A percentile compares a stretch with the other conserved stretches of the same genome.
These are phyloP conservation scores for Comarum palustre DNA, from an alignment of 306 rosid species.

Conservation along the genomic window DNA sequence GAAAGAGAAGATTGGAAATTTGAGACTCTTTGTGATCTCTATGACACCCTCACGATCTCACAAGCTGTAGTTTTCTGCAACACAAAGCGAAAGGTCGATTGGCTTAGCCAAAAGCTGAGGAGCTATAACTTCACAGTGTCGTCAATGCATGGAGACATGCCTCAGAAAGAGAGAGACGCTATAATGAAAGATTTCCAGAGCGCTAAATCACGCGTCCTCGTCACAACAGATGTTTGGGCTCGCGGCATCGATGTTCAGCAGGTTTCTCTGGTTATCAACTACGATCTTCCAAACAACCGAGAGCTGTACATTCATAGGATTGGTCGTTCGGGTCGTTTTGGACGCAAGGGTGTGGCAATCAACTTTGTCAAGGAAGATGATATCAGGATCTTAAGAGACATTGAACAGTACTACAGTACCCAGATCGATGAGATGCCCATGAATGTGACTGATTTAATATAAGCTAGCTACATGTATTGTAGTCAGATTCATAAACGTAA, in stretches of 20 bases:
- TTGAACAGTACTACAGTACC: conserved; percentile 91
- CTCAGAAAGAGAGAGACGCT: conserved; percentile 90
- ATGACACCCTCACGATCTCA: conserved; percentile 89
- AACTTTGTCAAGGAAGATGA: conserved; percentile 97
- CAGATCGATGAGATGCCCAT: conserved; percentile 99
- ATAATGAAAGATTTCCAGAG: conserved; percentile 85
- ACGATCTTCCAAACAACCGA: conserved; percentile 94
- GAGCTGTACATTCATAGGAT: conserved; percentile 93
- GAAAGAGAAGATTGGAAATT: conserved; percentile 90
- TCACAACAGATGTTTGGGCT: conserved; percentile 98
- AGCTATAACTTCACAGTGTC: conserved; percentile 81
- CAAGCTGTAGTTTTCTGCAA: conserved; percentile 98
- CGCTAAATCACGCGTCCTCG: conserved; percentile 88
- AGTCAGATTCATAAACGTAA: too few relatives aligned
- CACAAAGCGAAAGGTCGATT: conserved; percentile 91
- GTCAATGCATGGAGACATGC: conserved; percentile 96
- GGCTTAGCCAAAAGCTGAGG: conserved; percentile 93
- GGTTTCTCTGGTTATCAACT: conserved; percentile 89
- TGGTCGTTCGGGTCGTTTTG: conserved; percentile 98
- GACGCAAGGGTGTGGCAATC: conserved; percentile 98
- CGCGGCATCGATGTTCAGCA: conserved; percentile 96
- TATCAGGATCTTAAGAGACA: conserved; percentile 75
- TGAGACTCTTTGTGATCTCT: conserved; percentile 93
- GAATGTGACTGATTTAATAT: conserved; percentile 80
- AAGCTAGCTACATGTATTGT: background rate